phyloP scores from a whole-genome alignment of 2,329 filamentous ascomycete genomes.

The Colletotrichum lupini region DNA sequence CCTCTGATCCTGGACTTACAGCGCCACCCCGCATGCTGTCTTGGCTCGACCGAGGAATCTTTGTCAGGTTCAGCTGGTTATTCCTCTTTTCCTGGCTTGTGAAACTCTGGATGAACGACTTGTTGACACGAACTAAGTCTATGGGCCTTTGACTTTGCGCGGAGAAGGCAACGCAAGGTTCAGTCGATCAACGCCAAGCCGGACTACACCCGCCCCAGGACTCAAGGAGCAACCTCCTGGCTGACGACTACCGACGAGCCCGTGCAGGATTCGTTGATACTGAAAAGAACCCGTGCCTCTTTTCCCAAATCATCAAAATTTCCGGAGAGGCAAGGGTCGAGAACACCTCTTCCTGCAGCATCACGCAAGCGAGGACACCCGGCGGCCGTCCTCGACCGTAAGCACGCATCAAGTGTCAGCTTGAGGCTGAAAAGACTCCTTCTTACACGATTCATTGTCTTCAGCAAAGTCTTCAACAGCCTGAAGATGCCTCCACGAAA shows the following conservation, averaged over 20 bases:
- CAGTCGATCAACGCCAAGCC: slow-evolving; percentile 19
- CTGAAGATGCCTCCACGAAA: slow-evolving; percentile 44
- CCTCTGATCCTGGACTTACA: background rate
- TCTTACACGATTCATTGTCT: background rate
- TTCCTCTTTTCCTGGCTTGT: slow-evolving; percentile 2
- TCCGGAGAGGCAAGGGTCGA: background rate
- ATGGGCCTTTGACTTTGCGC: background rate
- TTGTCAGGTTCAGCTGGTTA: slow-evolving; percentile 9
- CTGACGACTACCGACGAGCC: background rate
- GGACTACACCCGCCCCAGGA: background rate
- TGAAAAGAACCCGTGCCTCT: slow-evolving; percentile 20
- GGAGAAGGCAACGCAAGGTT: background rate
- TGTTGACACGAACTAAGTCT: background rate
- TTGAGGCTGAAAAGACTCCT: background rate
- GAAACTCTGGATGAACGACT: slow-evolving; percentile 24
- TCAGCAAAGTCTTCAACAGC: background rate
- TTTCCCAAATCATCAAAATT: background rate
- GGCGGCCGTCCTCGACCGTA: background rate
- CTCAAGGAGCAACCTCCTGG: too few species aligned
- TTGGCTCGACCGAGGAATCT: slow-evolving; percentile 13
- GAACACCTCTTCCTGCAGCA: background rate
- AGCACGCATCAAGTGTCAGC: slow-evolving; percentile 7
- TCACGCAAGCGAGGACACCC: background rate
- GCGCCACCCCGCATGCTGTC: slow-evolving; percentile 11
- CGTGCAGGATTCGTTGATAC: background rate